A percentile compares a stretch with the other conserved stretches of the same genome.
Evolutionary conservation across 768 basidiomycete species (phyloP).

Genomic region (Trametes coccinea): DNA sequence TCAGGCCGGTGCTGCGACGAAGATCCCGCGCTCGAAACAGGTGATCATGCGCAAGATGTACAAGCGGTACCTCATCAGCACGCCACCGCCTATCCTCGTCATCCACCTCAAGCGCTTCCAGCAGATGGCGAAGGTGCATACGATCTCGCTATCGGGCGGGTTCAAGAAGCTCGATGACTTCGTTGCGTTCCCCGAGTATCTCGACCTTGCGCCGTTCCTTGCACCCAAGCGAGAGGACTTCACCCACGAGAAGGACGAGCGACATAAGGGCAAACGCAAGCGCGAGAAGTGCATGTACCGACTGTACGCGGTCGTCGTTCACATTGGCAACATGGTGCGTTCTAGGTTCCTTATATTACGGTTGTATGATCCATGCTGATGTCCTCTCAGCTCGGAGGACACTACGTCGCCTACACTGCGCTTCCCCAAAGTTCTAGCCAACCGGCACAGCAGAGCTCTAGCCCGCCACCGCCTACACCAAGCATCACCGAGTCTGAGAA

Average conservation of each 20-base stretch:
- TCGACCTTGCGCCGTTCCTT: conserved; percentile 85
- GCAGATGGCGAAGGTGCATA: conserved; percentile 66
- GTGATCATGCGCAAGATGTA: conserved; percentile 82
- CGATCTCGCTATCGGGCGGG: conserved; percentile 64
- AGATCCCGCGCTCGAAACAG: conserved; percentile 49
- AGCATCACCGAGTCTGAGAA: conserved; percentile 2
- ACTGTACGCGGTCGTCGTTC: conserved; percentile 81
- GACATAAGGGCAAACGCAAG: conserved; percentile 25
- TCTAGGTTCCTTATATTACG: not conserved
- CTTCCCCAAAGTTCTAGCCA: conserved; percentile 42
- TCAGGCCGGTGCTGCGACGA: conserved; percentile 1
- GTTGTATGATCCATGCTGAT: not conserved
- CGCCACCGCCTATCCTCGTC: conserved; percentile 84
- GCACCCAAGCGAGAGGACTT: conserved; percentile 79
- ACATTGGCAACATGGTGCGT: conserved; percentile 84
- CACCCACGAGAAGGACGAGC: conserved; percentile 38
- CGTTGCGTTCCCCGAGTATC: conserved; percentile 82
- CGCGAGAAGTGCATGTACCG: conserved; percentile 57
- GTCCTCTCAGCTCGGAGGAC: conserved; percentile 69
- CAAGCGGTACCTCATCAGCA: conserved; percentile 91
- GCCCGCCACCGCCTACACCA: conserved; percentile 3
- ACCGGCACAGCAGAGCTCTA: not conserved
- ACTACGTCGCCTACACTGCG: conserved; percentile 85
- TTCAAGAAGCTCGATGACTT: conserved; percentile 93
- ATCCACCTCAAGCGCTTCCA: conserved; percentile 96